These are phyloP conservation scores for Globisporangium emineosum DNA, from an alignment of 352 stramenopile species.

Conservation along the genomic window DNA sequence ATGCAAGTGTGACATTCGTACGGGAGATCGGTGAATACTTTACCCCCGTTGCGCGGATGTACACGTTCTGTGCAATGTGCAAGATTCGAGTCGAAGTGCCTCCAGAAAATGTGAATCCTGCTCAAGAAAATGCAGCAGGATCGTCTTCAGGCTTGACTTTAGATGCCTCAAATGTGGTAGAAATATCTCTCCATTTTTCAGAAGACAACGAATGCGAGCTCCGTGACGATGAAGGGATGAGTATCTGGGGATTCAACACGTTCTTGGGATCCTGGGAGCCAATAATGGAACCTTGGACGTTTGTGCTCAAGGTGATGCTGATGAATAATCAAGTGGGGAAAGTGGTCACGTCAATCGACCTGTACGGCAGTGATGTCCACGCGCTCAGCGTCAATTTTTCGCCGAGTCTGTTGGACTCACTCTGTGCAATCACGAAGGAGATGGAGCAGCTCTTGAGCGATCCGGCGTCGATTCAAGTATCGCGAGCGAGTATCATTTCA, in stretches of 20 bases:
- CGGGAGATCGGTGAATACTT: conserved; percentile 75
- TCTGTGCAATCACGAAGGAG: conserved; percentile 61
- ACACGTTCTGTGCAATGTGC: conserved; percentile 68
- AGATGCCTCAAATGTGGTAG: neutral
- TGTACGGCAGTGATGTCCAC: conserved; percentile 53
- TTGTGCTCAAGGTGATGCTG: conserved; percentile 35
- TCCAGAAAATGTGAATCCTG: conserved; percentile 7
- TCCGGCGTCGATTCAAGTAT: conserved; percentile 24
- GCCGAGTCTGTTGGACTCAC: conserved; percentile 51
- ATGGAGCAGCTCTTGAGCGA: conserved; percentile 38
- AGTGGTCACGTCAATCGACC: conserved; percentile 46
- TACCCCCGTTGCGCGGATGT: conserved; percentile 55
- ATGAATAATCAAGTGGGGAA: conserved; percentile 41
- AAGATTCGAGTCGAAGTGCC: conserved; percentile 44
- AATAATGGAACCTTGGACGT: conserved; percentile 77
- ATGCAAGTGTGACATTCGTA: conserved; percentile 69
- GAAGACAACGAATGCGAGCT: conserved; percentile 46
- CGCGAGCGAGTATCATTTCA: conserved; percentile 65
- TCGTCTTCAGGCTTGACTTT: neutral
- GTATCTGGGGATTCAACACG: conserved; percentile 76
- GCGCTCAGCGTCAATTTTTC: conserved; percentile 74
- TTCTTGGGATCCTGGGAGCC: conserved; percentile 76
- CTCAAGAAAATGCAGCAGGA: neutral
- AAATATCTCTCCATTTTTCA: conserved; percentile 51
- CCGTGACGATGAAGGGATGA: conserved; percentile 68